phyloP scores from a whole-genome alignment of 2,329 filamentous ascomycete genomes.

The Fusarium pininemorale region DNA sequence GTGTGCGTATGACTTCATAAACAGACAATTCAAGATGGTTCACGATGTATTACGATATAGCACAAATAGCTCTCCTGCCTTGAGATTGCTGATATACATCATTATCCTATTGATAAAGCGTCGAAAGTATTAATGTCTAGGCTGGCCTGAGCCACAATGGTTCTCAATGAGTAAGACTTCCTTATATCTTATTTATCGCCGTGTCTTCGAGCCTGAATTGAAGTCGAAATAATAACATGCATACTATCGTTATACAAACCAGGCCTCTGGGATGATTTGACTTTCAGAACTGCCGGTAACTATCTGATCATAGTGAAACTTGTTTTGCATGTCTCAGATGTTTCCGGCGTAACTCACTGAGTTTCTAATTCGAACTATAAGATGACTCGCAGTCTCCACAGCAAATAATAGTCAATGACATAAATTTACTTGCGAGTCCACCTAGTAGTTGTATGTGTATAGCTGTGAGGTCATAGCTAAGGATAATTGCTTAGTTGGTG shows the following conservation, averaged over 20 bases:
- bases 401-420: neutral
- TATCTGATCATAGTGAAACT: neutral
- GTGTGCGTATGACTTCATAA: neutral
- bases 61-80: neutral
- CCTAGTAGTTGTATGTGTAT: no score
- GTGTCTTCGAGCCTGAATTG: neutral
- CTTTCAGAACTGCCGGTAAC: neutral
- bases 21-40: neutral
- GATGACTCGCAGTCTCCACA: neutral
- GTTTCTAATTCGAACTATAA: neutral
- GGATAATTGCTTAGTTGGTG: constrained; percentile 10
- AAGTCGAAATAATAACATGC: neutral
- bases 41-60: neutral
- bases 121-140: neutral
- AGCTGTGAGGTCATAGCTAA: neutral
- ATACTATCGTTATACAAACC: neutral
- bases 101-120: neutral
- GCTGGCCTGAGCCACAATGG: neutral
- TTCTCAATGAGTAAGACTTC: neutral
- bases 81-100: neutral
- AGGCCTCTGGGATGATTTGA: neutral
- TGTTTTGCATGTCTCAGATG: neutral
- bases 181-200: neutral
- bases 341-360: neutral
- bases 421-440: neutral